These are phyloP conservation scores for Lipomyces orientalis DNA, from an alignment of 805 yeast species.

Conservation along the genomic window DNA sequence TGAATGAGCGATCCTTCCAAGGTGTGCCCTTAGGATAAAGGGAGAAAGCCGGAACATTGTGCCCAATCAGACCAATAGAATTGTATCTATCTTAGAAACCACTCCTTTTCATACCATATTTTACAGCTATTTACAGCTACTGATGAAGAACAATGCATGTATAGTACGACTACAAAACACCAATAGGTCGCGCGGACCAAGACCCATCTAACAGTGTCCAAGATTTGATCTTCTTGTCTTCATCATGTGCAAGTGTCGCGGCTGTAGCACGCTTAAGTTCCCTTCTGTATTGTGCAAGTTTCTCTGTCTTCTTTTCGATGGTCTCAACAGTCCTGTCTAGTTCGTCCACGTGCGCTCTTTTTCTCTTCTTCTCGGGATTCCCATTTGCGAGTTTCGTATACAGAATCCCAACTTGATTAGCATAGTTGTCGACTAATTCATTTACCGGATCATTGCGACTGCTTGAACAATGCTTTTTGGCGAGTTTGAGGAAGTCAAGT, in stretches of 20 bases:
- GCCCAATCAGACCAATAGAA: not conserved
- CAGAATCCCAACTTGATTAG: slow-evolving; percentile 16
- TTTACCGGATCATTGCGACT: not conserved
- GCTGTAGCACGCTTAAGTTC: not conserved
- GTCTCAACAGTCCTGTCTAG: not conserved
- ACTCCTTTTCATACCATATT: not conserved
- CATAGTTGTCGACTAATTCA: slow-evolving; percentile 10
- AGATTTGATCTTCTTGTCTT: not conserved
- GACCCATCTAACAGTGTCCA: slow-evolving; percentile 10
- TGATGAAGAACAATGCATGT: not conserved
- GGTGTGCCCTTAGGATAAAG: not conserved
- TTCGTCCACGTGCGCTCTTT: not conserved
- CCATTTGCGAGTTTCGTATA: not conserved
- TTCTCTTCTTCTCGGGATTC: not conserved
- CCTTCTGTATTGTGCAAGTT: slow-evolving; percentile 2
- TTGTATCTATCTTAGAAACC: not conserved
- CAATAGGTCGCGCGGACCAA: slow-evolving; percentile 23
- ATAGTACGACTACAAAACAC: slow-evolving; percentile 11
- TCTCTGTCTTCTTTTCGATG: not conserved
- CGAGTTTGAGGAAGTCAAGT: slow-evolving; percentile 10
- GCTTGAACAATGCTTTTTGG: not conserved
- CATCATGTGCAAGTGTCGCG: not conserved
- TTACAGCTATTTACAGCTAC: not conserved
- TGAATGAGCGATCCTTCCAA: not conserved
- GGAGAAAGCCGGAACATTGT: not conserved